Base-by-base conservation (phyloP, 306 rosid genomes). In the Trifolium fragiferum region DNA sequence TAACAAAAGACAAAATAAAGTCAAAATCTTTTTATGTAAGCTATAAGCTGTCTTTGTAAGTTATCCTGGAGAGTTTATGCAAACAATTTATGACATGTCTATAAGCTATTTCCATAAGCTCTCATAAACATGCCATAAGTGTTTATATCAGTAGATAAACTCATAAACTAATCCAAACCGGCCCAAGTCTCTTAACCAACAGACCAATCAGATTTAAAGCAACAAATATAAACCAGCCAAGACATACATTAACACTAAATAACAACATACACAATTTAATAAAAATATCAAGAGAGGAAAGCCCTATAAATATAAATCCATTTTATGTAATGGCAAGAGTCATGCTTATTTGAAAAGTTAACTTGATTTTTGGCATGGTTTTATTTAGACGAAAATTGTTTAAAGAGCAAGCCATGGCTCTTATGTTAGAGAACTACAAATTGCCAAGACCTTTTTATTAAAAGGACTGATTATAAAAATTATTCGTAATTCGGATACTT, bases 181-280 rank as follows among this genome's bases (percentile, higher is more conserved):
- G 40, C 9, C 33, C 30, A 21, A 21, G 23, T 20, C 32, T 55
- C 32, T 21, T 20, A 55, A 55, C 62, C 62, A 55, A 72, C 49
- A 72, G 23, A 43, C 18, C 10, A 2, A 71, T 16, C 82, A 53
- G 47, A 63, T 30, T 78, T 50, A 54, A 18, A 7, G 10, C 38
- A 40, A 63, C 38, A 18, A 2, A 68, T n/a, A 57, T 11, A 37
- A 10, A 66, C 71, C 8, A 55, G 4, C 54, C 38, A 69, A 21
- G 62, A 55, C 11, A 55, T 10, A 21, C 32, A 55, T 55, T 20
- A 11, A 23, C 35, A 57, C 2, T 10, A 30, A 57, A 21, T 55
- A 55, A 21, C 33, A 55, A 55, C n/a, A 4, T 55, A 19, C 21
- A 49, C n/a, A 6, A 6, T n/a, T 15, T 49, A 49, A 49, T 7